Conservation (phyloP, 495 filamentous ascomycete species). For the Penicillium cinerascens region DNA sequence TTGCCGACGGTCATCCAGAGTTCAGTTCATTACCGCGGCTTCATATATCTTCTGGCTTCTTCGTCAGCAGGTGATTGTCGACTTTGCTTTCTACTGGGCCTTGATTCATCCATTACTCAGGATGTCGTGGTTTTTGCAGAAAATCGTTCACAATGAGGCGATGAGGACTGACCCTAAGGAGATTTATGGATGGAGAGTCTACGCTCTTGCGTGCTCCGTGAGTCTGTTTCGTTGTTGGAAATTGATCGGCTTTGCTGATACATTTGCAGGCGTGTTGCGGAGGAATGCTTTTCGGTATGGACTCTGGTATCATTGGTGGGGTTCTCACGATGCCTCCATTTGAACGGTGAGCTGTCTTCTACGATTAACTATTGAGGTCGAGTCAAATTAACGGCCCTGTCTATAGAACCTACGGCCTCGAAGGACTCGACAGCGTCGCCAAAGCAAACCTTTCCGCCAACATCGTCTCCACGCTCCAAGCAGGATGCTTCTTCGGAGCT, state of each 20-base stretch:
- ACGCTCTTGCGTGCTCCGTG: constrained; percentile 63
- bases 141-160: constrained; percentile 74
- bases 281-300: constrained; percentile 69
- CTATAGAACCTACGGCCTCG: constrained; percentile 47
- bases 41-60: background rate
- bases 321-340: constrained; percentile 64
- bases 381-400: background rate
- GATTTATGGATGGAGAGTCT: constrained; percentile 78
- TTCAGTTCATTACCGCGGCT: background rate
- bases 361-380: background rate
- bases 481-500: constrained; percentile 66
- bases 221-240: constrained; percentile 15
- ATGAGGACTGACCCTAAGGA: constrained; percentile 70
- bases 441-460: constrained; percentile 38
- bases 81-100: background rate
- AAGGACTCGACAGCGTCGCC: constrained; percentile 51
- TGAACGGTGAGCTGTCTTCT: constrained; percentile 40
- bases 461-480: constrained; percentile 64
- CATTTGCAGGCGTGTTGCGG: constrained; percentile 64
- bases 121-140: constrained; percentile 51
- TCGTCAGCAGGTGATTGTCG: background rate
- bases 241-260: constrained; percentile 1
- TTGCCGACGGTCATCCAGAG: constrained; percentile 2
- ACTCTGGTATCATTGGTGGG: constrained; percentile 68
- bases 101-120: background rate